Evolutionary conservation across 1,284 basidiomycete species (phyloP).

Genomic region (Microbotryum saponariae): DNA sequence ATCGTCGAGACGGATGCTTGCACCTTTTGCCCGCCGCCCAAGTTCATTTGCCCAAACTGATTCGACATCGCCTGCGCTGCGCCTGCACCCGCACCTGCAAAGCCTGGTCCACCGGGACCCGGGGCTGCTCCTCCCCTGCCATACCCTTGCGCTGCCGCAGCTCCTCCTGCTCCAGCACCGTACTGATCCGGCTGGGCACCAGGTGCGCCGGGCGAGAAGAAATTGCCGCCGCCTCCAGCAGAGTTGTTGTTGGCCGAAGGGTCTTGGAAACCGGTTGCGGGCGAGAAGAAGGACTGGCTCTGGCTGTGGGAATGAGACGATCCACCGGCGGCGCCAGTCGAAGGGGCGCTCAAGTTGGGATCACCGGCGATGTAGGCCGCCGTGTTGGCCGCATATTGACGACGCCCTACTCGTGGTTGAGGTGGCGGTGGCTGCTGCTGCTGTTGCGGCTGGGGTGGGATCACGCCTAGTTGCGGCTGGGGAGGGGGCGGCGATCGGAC

Average conservation of each 20-base stretch:
- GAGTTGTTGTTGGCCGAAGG: neutral
- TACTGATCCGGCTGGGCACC: neutral
- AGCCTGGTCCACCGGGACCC: neutral
- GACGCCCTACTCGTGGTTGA: constrained; percentile 5
- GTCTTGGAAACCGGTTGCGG: constrained; percentile 3
- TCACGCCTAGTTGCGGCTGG: constrained; percentile 8
- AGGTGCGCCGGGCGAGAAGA: constrained; percentile 9
- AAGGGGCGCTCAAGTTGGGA: neutral
- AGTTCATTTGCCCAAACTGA: constrained; percentile 81
- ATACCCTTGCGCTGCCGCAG: neutral
- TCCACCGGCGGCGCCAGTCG: neutral
- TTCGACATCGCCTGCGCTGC: constrained; percentile 59
- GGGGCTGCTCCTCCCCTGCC: neutral
- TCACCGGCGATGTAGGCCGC: constrained; percentile 28
- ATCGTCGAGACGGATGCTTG: constrained; percentile 26
- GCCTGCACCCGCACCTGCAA: constrained; percentile 5
- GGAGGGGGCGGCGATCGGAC: too few species aligned
- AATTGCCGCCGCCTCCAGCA: neutral
- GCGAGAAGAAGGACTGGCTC: constrained; percentile 20
- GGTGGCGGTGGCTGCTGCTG: neutral
- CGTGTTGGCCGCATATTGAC: constrained; percentile 28
- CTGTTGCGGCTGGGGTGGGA: constrained; percentile 20
- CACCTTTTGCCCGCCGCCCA: constrained; percentile 39
- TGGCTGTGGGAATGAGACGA: constrained; percentile 25
- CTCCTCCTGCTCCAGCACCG: too few species aligned